Evolutionary conservation across 2,329 filamentous ascomycete genomes (phyloP), one percentile per base, ranked within the genome.

Genomic region (Paraconiothyrium sp.): DNA sequence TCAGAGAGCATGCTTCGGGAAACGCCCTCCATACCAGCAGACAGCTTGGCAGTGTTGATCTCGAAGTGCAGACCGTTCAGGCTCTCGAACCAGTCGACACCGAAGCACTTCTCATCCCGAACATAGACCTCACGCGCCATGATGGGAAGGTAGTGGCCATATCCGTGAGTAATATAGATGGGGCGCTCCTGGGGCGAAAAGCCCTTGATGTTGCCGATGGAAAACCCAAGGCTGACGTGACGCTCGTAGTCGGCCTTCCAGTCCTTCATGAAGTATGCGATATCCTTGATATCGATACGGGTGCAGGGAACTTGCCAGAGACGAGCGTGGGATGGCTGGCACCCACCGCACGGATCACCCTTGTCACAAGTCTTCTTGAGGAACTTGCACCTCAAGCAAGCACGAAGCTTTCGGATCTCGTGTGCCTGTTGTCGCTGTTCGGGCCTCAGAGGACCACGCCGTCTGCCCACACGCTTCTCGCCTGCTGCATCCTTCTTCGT

Each of bases 331-430:
- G 94, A 97, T 54, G 94, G 94, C 82, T 97, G 92, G 83, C 94
- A 98, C 51, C 94, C 94, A 72, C 90, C 92, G 80, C 94, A 98
- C 60, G 94, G 94, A 83, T 97, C 94, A 66, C 94, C 94, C 84
- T 96, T 97, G 81, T 98, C 94, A 77, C 94, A 98, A 52, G 94
- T 97, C 87, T 98, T 98, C 87, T 98, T 98, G 78, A 98, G 85
- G 84, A 97, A 98, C 83, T 97, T 97, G 88, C 94, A 98, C 68
- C 94, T 90, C 72, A 98, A 84, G 79, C 94, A 98, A 51, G 94
- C 94, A 75, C 94, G 88, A 71, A 97, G 84, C 81, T 98, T 98
- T 78, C 94, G 89, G 77, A 98, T 98, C 81, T 98, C 94, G 74
- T 94, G 95, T 30, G 94, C 94, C 80, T 97, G 94, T 82, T 97